A percentile compares a stretch with the other conserved stretches of the same genome.
Evolutionary conservation across 2,329 filamentous ascomycete species (phyloP).

Genomic region (Exophiala viscosa): DNA sequence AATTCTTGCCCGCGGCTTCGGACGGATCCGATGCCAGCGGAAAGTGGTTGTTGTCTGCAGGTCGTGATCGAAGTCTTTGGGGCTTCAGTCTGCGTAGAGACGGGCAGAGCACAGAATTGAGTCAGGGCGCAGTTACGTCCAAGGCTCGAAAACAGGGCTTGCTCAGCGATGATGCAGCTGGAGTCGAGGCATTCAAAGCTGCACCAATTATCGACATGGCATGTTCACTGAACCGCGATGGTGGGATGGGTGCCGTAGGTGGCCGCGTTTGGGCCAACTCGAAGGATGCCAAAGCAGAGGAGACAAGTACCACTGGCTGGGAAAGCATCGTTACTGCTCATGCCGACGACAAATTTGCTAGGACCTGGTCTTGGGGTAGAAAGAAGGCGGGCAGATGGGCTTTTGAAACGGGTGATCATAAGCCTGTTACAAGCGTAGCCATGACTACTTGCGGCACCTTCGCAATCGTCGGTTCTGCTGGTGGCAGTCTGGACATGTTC

Average conservation of each 20-base stretch:
- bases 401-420: constrained; percentile 72
- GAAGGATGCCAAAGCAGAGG: constrained; percentile 62
- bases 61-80: constrained; percentile 87
- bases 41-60: constrained; percentile 91
- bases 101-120: constrained; percentile 88
- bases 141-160: constrained; percentile 70
- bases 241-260: constrained; percentile 80
- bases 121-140: constrained; percentile 81
- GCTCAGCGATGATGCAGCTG: constrained; percentile 20
- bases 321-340: constrained; percentile 95
- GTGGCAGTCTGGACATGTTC: constrained; percentile 86
- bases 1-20: constrained; percentile 82
- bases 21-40: constrained; percentile 84
- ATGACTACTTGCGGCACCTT: constrained; percentile 93
- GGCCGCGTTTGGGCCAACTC: constrained; percentile 80
- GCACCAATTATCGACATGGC: constrained; percentile 89
- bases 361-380: constrained; percentile 97
- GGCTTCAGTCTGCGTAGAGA: constrained; percentile 93
- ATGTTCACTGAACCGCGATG: constrained; percentile 87
- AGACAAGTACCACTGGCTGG: constrained; percentile 82
- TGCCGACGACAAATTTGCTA: constrained; percentile 73
- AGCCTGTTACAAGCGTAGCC: constrained; percentile 63
- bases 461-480: constrained; percentile 79
- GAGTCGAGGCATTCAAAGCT: constrained; percentile 64
- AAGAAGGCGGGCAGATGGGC: constrained; percentile 92